A percentile compares a stretch with the other conserved stretches of the same genome.
These are phyloP conservation scores for Piromyces sp. DNA, from an alignment of 192 early-diverging fungal species.

Conservation along the genomic window DNA sequence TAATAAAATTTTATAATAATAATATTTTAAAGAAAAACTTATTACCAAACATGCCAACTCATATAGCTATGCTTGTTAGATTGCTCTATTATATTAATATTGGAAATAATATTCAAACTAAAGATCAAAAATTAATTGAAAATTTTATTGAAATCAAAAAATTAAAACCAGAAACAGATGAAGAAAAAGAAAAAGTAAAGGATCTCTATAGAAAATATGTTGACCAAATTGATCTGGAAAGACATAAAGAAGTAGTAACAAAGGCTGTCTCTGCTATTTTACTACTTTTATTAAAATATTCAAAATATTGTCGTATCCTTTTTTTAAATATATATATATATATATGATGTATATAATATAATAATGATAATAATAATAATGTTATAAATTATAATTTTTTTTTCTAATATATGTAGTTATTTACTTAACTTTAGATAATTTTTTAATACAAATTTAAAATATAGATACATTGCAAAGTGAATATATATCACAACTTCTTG, in stretches of 20 bases:
- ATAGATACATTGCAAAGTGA: conserved; percentile 59
- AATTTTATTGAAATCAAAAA: neutral
- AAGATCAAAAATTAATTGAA: neutral
- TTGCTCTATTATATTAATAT: conserved; percentile 3
- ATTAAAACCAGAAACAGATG: neutral
- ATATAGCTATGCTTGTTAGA: neutral
- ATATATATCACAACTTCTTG: conserved; percentile 54
- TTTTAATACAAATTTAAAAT: no score
- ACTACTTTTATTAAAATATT: conserved; percentile 39
- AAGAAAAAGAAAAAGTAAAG: neutral
- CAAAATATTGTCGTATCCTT: conserved; percentile 45
- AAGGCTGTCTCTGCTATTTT: conserved; percentile 52
- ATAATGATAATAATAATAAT: no score
- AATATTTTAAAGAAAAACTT: neutral
- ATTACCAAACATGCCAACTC: neutral
- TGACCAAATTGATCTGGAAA: conserved; percentile 30
- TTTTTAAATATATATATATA: no score
- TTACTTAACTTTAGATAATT: no score
- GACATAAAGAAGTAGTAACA: conserved; percentile 53
- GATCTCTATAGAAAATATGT: conserved; percentile 6
- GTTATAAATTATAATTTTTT: no score
- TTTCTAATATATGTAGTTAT: no score
- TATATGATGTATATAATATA: no score
- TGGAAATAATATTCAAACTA: neutral
- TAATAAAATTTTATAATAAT: neutral